Evolutionary conservation across 1,284 basidiomycete species (phyloP).

Genomic region (Moesziomyces sp.): DNA sequence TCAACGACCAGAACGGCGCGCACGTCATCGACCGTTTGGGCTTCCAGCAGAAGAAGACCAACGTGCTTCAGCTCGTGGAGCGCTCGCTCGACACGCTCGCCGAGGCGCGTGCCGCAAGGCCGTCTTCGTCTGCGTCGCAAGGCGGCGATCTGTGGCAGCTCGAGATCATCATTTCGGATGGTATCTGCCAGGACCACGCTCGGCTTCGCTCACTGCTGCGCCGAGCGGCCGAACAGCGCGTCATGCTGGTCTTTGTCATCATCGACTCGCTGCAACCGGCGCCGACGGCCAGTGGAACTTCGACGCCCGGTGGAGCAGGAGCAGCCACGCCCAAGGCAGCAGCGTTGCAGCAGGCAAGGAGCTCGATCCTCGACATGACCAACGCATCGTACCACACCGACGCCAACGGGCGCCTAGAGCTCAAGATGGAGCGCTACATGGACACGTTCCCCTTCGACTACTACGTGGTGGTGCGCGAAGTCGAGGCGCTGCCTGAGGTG

Average conservation of each 20-base stretch:
- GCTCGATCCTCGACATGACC: slow-evolving; percentile 92
- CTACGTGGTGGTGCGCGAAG: slow-evolving; percentile 89
- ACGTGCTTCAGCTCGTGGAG: slow-evolving; percentile 87
- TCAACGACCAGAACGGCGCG: slow-evolving; percentile 70
- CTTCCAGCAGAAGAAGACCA: slow-evolving; percentile 90
- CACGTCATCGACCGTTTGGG: slow-evolving; percentile 84
- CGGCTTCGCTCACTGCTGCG: slow-evolving; percentile 82
- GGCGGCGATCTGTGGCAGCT: slow-evolving; percentile 92
- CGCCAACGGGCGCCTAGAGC: slow-evolving; percentile 78
- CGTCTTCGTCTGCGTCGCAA: slow-evolving; percentile 61
- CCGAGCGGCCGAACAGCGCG: slow-evolving; percentile 86
- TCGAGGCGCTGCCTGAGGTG: slow-evolving; percentile 91
- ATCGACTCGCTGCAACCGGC: slow-evolving; percentile 79
- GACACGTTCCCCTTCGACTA: slow-evolving; percentile 99
- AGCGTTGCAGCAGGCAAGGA: slow-evolving; percentile 70
- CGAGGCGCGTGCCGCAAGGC: slow-evolving; percentile 75
- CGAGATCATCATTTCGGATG: slow-evolving; percentile 98
- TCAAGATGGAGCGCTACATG: slow-evolving; percentile 85
- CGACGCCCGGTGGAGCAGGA: slow-evolving; percentile 7
- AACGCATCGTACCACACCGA: slow-evolving; percentile 86
- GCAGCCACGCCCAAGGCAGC: not conserved
- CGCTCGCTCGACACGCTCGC: slow-evolving; percentile 82
- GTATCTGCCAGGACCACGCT: slow-evolving; percentile 96
- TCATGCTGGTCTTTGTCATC: slow-evolving; percentile 97
- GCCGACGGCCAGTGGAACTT: slow-evolving; percentile 29